Evolutionary conservation across 2,329 filamentous ascomycete species (phyloP), one percentile per base, ranked within the genome.

Genomic region (Drechslerella stenobrocha): DNA sequence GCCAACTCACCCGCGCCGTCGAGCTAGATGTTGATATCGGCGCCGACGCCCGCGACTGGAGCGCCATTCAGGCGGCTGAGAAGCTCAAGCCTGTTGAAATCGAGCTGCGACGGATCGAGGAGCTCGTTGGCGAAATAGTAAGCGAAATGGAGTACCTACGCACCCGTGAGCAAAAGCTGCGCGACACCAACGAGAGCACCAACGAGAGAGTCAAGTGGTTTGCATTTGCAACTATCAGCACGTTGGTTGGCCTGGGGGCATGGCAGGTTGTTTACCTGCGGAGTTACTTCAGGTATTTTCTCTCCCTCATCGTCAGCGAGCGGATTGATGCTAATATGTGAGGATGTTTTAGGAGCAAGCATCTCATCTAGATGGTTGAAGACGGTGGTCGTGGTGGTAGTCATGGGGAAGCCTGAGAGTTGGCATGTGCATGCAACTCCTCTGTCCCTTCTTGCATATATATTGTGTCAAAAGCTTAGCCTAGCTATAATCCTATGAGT

Each of bases 161-260:
- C 72, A 74, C 78, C 35, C 84, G 93, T 74, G 93, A 98, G 82
- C 90, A 96, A 83, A 95, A 90, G 81, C 83, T 98, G 74, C 83
- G 93, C 77, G 92, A 98, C 80, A 98, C 93, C 73, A 98, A 98
- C 78, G 93, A 98, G 86, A 97, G 92, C 82, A 98, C 93, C 72
- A 98, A 98, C 80, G 93, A 88, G 79, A 85, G 93, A 65, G 93
- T 98, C 75, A 98, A 97, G 82, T 97, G 90, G 90, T 98, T 98
- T 78, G 92, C 92, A 48, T 86, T 96, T 76, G 85, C 86, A 71
- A 97, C 92, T 24, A 97, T 96, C 80, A 87, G 90, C 70, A 87
- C 96, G 81, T 80, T 98, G 73, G 81, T 96, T 72, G 89, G 84
- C 30, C 81, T 98, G 73, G 95, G 93, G 77, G 90, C 81, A 40